phyloP scores from a whole-genome alignment of 768 basidiomycete species.

The Mycena maculata region DNA sequence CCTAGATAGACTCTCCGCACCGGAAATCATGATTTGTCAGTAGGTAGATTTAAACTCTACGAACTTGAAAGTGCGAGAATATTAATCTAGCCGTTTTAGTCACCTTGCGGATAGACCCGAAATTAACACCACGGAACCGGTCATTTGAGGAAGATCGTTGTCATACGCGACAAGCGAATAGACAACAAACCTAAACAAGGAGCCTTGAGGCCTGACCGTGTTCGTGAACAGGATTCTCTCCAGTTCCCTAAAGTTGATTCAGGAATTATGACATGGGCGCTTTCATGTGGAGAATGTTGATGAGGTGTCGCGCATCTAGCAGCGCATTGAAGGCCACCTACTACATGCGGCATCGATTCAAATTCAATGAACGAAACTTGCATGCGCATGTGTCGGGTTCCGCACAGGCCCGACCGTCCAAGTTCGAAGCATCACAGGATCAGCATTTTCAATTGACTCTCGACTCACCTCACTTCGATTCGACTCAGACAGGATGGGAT shows the following conservation, averaged over 20 bases:
- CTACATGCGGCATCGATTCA: too few species aligned
- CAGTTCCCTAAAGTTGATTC: not conserved
- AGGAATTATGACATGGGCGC: not conserved
- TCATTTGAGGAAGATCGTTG: not conserved
- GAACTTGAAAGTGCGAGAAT: too few species aligned
- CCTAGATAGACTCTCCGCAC: slow-evolving; percentile 5
- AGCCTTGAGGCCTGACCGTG: not conserved
- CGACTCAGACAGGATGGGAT: too few species aligned
- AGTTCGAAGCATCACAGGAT: too few species aligned
- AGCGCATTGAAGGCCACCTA: not conserved
- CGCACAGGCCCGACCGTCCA: too few species aligned
- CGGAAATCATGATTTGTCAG: not conserved
- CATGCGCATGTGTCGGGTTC: too few species aligned
- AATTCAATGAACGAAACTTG: too few species aligned
- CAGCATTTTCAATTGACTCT: too few species aligned
- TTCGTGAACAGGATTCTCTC: not conserved
- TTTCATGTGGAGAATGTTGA: slow-evolving; percentile 1
- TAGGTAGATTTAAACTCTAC: not conserved
- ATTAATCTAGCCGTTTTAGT: not conserved
- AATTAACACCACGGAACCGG: not conserved
- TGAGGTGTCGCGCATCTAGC: slow-evolving; percentile 1
- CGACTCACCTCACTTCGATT: too few species aligned
- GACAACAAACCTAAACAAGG: not conserved
- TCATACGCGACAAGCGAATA: not conserved
- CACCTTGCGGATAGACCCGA: not conserved